Base-by-base conservation (phyloP, 1,284 basidiomycete genomes). In the Grifola frondosa region DNA sequence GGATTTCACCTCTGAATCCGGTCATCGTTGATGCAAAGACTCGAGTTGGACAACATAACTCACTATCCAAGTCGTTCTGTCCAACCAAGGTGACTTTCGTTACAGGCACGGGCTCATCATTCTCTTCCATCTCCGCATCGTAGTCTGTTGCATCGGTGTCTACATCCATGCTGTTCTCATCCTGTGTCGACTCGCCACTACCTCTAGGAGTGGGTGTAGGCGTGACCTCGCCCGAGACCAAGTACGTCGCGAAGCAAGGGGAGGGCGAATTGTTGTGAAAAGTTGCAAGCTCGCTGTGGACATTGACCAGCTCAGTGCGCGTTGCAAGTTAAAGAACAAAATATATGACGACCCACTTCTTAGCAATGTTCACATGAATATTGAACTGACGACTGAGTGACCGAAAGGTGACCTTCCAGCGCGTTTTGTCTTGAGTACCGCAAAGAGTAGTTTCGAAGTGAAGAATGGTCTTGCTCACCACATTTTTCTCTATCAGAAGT, bases 351-450 rank as follows among this genome's bases (percentile, higher is more conserved):
- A 44, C 77, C 57, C 50, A 87, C 86, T 81, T 82, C 61, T 87
- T 88, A 9, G 87, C 86, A 25, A 65, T 63, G 58, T 87, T 85
- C 51, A 88, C 84, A 55, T 88, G 82, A 40, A 88, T 70, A 0
- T 70, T 69, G 31, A 86, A 73, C 33, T 75, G 76, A 49, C 84
- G 75, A 57, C 86, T 88, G 38, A 89, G 69, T 4, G 78, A 80
- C 26, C 86, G 75, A 60, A 78, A 89, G 5, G 87, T 88, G 44
- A 89, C 84, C 86, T 88, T 30, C 31, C 4, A 32, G 19, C 31
- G 15, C 37, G 15, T 16, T 30, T 20, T 4, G 21, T 9, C 15
- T 20, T 15, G 33, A 13, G 34, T 41, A 22, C 15, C 37, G 32
- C 22, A 26, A 22, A 24, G 20, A 33, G 6, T 19, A n/a, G 5